A percentile compares a stretch with the other conserved stretches of the same genome.
phyloP scores from a whole-genome alignment of 2,329 filamentous ascomycete genomes.

The Xylariaceae sp. region DNA sequence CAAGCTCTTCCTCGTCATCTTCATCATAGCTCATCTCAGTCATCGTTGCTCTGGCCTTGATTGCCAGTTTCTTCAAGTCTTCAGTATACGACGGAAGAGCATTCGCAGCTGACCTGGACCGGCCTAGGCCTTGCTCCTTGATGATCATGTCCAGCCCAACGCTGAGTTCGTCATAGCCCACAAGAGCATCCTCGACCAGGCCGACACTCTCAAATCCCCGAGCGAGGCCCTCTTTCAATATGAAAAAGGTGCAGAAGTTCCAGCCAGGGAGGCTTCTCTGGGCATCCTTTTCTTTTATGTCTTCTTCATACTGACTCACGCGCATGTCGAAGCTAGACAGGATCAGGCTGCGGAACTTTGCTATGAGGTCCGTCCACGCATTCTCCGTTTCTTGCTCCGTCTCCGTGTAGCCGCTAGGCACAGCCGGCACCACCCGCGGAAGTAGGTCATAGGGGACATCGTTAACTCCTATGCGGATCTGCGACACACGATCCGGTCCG shows the following conservation, averaged over 20 bases:
- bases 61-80: conserved; percentile 59
- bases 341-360: conserved; percentile 82
- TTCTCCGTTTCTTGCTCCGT: conserved; percentile 71
- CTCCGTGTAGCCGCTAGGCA: conserved; percentile 61
- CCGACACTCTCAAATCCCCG: conserved; percentile 95
- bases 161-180: conserved; percentile 90
- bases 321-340: conserved; percentile 84
- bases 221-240: conserved; percentile 90
- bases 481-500: conserved; percentile 70
- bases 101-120: conserved; percentile 62
- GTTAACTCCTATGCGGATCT: conserved; percentile 72
- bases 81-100: conserved; percentile 68
- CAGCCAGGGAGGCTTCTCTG: conserved; percentile 85
- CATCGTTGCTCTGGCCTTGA: conserved; percentile 43
- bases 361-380: conserved; percentile 77
- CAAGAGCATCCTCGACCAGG: conserved; percentile 87
- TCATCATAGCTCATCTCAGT: conserved; percentile 31
- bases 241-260: conserved; percentile 99
- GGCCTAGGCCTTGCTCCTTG: conserved; percentile 62
- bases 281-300: conserved; percentile 88
- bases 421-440: conserved; percentile 57
- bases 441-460: conserved; percentile 62
- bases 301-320: conserved; percentile 92
- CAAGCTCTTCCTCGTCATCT: conserved; percentile 34
- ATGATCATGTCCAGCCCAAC: conserved; percentile 80